Conservation (phyloP, 2,329 filamentous ascomycete species). For the Neoscytalidium dimidiatum region DNA sequence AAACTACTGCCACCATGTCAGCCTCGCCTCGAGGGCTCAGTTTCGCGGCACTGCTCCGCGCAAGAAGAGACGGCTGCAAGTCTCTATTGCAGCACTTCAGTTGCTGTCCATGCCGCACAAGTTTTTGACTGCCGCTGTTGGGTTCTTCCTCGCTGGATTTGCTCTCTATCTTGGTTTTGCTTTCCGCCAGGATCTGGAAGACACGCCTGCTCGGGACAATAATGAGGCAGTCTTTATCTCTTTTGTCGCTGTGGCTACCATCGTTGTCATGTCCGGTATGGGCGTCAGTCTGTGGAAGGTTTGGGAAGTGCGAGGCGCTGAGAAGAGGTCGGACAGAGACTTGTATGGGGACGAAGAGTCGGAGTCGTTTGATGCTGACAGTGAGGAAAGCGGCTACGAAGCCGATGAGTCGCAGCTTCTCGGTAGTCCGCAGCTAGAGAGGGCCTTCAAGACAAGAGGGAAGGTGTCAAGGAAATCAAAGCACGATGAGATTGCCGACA, state of each 20-base stretch:
- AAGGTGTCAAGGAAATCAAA: neutral
- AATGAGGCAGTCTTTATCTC: slow-evolving; percentile 9
- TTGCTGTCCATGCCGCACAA: slow-evolving; percentile 4
- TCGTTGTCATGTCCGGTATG: neutral
- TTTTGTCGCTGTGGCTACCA: neutral
- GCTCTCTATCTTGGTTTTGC: slow-evolving; percentile 7
- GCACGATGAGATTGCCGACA: neutral
- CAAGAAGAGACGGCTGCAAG: neutral
- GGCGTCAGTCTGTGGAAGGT: slow-evolving; percentile 2
- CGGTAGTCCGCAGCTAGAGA: neutral
- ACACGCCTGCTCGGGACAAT: slow-evolving; percentile 2
- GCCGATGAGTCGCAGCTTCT: neutral
- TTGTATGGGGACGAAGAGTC: neutral
- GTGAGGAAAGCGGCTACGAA: neutral
- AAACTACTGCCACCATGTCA: neutral
- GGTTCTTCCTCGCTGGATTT: slow-evolving; percentile 2
- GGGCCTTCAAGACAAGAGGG: neutral
- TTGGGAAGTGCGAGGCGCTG: neutral
- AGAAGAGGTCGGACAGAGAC: neutral
- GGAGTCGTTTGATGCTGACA: neutral
- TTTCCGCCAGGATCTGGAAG: slow-evolving; percentile 11
- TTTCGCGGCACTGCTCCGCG: neutral
- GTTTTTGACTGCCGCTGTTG: neutral
- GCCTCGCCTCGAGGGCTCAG: neutral
- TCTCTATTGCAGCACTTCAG: slow-evolving; percentile 11